These are phyloP conservation scores for Amanita fuliginea DNA, from an alignment of 768 basidiomycete species.

Conservation along the genomic window DNA sequence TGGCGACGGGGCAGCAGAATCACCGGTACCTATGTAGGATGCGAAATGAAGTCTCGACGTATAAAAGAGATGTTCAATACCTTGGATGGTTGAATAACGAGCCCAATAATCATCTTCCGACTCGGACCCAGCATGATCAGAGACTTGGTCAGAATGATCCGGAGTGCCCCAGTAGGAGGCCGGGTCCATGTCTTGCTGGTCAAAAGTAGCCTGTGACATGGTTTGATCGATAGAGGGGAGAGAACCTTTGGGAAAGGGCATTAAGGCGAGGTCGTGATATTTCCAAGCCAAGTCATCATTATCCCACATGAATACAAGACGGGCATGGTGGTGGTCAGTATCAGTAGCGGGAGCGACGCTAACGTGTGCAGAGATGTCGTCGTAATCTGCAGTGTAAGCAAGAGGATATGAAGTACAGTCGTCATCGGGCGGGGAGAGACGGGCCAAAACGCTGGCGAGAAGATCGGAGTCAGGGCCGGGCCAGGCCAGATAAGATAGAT, in stretches of 20 bases:
- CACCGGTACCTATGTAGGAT: constrained; percentile 1
- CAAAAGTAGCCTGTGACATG: constrained; percentile 16
- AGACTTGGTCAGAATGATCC: constrained; percentile 21
- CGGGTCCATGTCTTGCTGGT: constrained; percentile 30
- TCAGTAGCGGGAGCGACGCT: constrained; percentile 25
- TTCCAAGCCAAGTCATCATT: constrained; percentile 36
- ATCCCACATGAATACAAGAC: constrained; percentile 66
- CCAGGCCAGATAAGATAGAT: constrained; percentile 57
- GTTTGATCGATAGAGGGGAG: constrained; percentile 19
- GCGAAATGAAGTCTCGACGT: not conserved
- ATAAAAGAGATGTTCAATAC: constrained; percentile 22
- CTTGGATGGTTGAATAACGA: constrained; percentile 59
- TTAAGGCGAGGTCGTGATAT: constrained; percentile 57
- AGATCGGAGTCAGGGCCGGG: constrained; percentile 27
- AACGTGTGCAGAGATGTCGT: constrained; percentile 47
- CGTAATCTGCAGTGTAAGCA: constrained; percentile 33
- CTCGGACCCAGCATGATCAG: constrained; percentile 12
- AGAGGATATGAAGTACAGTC: constrained; percentile 13
- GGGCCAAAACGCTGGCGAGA: constrained; percentile 19
- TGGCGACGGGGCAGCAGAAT: constrained; percentile 53
- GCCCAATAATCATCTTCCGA: constrained; percentile 69
- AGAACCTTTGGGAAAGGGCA: constrained; percentile 55
- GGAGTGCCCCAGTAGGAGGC: constrained; percentile 67
- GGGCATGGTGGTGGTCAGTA: constrained; percentile 23
- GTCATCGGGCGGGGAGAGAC: constrained; percentile 31